These are phyloP conservation scores for Starmerella potacharoeniae DNA, from an alignment of 805 yeast species.

Conservation along the genomic window DNA sequence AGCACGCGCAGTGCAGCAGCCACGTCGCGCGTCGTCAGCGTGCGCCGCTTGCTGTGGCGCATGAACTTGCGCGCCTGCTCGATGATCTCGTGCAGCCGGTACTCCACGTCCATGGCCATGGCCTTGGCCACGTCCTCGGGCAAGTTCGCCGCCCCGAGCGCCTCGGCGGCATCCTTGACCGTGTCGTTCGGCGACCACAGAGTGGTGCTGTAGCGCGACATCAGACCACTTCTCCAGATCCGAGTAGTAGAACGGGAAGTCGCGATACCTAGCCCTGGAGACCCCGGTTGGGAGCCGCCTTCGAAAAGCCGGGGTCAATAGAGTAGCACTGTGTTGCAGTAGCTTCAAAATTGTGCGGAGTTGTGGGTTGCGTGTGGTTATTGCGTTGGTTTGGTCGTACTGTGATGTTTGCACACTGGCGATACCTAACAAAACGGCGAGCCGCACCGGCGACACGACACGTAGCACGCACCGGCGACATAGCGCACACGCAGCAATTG, in stretches of 20 bases:
- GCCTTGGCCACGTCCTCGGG: slow-evolving; percentile 91
- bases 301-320: no score
- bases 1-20: slow-evolving; percentile 70
- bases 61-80: slow-evolving; percentile 94
- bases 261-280: neutral
- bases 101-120: slow-evolving; percentile 98
- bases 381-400: no score
- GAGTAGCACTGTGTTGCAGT: no score
- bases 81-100: slow-evolving; percentile 84
- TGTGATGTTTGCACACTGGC: no score
- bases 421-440: no score
- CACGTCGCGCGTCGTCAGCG: slow-evolving; percentile 70
- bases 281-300: neutral
- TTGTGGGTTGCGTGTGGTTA: no score
- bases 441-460: no score
- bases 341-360: no score
- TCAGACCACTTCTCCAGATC: neutral
- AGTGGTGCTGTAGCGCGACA: slow-evolving; percentile 45
- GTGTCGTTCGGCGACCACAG: slow-evolving; percentile 97
- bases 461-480: no score
- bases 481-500: no score
- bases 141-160: slow-evolving; percentile 60
- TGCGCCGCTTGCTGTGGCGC: slow-evolving; percentile 82
- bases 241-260: neutral
- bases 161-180: slow-evolving; percentile 90